A percentile compares a stretch with the other conserved stretches of the same genome.
Conservation (phyloP, 768 basidiomycete species). For the Auriscalpium orientale region DNA sequence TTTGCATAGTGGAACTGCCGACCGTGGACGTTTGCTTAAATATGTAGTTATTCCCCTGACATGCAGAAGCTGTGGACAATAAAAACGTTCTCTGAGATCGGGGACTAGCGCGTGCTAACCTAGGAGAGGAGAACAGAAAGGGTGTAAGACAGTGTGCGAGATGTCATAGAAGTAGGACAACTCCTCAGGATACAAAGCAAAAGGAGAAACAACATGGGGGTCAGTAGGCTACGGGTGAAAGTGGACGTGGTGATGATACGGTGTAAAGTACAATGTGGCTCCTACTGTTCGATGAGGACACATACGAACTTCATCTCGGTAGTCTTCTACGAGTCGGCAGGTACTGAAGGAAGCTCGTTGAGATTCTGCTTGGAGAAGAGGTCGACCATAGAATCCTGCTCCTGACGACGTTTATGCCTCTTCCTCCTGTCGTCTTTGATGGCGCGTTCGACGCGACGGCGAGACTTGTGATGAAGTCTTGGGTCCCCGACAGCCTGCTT, state of each 20-base stretch:
- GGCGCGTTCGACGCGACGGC: conserved; percentile 69
- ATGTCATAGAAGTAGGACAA: not conserved
- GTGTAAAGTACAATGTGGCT: conserved; percentile 12
- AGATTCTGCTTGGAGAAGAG: conserved; percentile 58
- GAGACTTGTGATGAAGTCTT: conserved; percentile 51
- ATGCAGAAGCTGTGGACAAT: no score
- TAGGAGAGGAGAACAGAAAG: no score
- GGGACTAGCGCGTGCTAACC: no score
- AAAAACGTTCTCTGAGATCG: no score
- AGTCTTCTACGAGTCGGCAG: not conserved
- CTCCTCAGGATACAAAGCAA: not conserved
- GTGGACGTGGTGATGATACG: conserved; percentile 2
- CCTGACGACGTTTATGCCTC: conserved; percentile 75
- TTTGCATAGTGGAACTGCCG: no score
- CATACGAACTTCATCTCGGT: not conserved
- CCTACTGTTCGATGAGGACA: conserved; percentile 1
- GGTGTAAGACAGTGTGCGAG: no score
- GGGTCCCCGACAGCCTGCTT: conserved; percentile 63
- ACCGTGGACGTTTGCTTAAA: no score
- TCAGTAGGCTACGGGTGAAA: not conserved
- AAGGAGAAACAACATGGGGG: not conserved
- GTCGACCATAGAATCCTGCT: conserved; percentile 76
- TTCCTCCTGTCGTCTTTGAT: conserved; percentile 80
- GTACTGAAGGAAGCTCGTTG: conserved; percentile 12
- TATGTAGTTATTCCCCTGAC: no score